phyloP scores from a whole-genome alignment of 2,329 filamentous ascomycete genomes.

The Aspergillus tamarii region DNA sequence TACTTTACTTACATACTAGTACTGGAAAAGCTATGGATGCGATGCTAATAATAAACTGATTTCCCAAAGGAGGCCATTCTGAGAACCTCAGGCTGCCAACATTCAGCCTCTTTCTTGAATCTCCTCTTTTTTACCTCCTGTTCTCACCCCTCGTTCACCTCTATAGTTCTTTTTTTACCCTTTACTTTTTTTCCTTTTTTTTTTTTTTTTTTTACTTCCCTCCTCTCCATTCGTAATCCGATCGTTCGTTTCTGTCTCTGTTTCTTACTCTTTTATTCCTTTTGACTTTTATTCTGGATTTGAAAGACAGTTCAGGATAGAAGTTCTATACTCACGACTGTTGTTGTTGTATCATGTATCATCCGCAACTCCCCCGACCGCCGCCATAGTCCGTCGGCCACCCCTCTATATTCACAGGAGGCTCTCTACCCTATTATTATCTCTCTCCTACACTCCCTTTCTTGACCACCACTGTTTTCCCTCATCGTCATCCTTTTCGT shows the following conservation, averaged over 20 bases:
- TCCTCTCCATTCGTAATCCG: neutral
- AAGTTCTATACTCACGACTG: neutral
- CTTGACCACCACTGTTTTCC: conserved; percentile 1
- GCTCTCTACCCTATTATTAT: conserved; percentile 10
- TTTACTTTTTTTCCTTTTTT: neutral
- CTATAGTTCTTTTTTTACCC: neutral
- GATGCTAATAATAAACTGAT: conserved; percentile 6
- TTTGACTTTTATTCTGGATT: neutral
- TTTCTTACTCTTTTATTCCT: neutral
- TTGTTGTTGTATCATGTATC: conserved; percentile 33
- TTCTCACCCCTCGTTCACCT: neutral
- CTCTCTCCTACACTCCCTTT: conserved; percentile 12
- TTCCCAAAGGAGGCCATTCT: neutral
- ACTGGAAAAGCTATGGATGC: neutral
- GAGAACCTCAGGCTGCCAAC: conserved; percentile 4
- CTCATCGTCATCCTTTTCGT: conserved; percentile 5
- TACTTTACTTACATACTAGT: neutral
- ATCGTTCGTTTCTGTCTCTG: neutral
- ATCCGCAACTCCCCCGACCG: conserved; percentile 34
- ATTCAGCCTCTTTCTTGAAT: conserved; percentile 1
- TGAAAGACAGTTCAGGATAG: neutral
- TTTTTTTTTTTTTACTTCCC: neutral
- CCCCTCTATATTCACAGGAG: conserved; percentile 15
- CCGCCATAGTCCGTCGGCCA: conserved; percentile 36
- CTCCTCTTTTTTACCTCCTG: neutral